Percentiles rank a stretch among this genome's conserved stretches.
These are phyloP conservation scores for Cercophora samala DNA, from an alignment of 495 filamentous ascomycete species.

Conservation along the genomic window DNA sequence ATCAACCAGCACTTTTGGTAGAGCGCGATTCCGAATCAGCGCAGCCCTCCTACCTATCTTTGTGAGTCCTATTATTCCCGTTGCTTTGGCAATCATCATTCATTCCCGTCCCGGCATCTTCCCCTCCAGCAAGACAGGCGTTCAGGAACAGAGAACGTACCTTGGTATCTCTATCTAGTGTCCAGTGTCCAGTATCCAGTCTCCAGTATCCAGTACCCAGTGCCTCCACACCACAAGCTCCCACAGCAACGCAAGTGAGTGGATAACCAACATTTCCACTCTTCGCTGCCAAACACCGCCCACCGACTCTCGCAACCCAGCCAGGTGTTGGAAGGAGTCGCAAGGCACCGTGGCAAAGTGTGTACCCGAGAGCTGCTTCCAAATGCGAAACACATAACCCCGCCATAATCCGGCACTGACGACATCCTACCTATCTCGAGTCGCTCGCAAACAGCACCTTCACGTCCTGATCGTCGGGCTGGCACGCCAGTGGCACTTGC, in stretches of 20 bases:
- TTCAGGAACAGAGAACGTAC: not conserved
- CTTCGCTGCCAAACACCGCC: not conserved
- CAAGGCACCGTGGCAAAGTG: slow-evolving; percentile 24
- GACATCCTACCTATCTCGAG: slow-evolving; percentile 26
- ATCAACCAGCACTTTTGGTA: not conserved
- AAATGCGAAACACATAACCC: slow-evolving; percentile 39
- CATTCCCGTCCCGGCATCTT: not conserved
- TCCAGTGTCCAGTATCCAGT: not conserved
- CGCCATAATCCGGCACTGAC: slow-evolving; percentile 38
- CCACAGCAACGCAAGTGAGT: not conserved
- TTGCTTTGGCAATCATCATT: not conserved
- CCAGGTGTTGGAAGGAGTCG: slow-evolving; percentile 14
- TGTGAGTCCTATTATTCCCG: not conserved
- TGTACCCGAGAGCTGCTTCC: slow-evolving; percentile 26
- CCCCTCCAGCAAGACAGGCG: not conserved
- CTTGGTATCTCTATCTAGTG: not conserved
- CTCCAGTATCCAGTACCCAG: not conserved
- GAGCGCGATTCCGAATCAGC: not conserved
- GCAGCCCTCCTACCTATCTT: not conserved
- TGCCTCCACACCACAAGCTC: not conserved
- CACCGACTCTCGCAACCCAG: not conserved
- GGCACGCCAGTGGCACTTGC: slow-evolving; percentile 9
- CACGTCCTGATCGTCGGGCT: slow-evolving; percentile 7
- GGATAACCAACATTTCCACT: not conserved
- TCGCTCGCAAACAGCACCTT: slow-evolving; percentile 15